Percentiles rank a stretch among this genome's conserved stretches.
phyloP scores from a whole-genome alignment of 257 asterid genomes.

The Ehretia macrophylla region DNA sequence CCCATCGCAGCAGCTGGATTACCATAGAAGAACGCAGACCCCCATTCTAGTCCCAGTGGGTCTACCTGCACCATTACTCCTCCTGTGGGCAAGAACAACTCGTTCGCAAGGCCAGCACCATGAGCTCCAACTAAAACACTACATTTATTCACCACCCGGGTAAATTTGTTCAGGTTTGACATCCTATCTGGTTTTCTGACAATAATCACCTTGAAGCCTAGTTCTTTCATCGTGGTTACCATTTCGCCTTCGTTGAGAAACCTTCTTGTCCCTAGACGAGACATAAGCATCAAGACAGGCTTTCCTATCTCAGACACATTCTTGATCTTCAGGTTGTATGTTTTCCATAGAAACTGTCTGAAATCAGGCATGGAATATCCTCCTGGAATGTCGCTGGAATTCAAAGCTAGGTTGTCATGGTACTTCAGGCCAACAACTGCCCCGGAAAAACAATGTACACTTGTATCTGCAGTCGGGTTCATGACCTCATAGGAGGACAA shows the following conservation, averaged over 20 bases:
- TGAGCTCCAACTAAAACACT: constrained; percentile 48
- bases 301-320: constrained; percentile 30
- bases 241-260: constrained; percentile 42
- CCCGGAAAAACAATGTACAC: constrained; percentile 44
- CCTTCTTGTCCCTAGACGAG: constrained; percentile 37
- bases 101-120: constrained; percentile 52
- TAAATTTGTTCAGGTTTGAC: constrained; percentile 23
- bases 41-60: constrained; percentile 42
- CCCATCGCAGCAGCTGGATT: constrained; percentile 33
- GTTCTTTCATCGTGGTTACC: constrained; percentile 24
- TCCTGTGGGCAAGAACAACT: constrained; percentile 39
- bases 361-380: constrained; percentile 36
- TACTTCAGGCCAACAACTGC: constrained; percentile 38
- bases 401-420: constrained; percentile 37
- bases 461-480: constrained; percentile 26
- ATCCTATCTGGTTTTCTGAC: constrained; percentile 20
- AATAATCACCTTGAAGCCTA: constrained; percentile 43
- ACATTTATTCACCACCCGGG: constrained; percentile 36
- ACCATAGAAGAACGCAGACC: constrained; percentile 29
- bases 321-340: constrained; percentile 20
- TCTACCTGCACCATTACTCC: constrained; percentile 45
- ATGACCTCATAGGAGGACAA: constrained; percentile 32
- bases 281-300: constrained; percentile 32
- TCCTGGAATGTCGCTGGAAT: constrained; percentile 28
- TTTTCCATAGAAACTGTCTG: constrained; percentile 25